phyloP scores from a whole-genome alignment of 805 yeast species.

The Barnettozyma pratensis region DNA sequence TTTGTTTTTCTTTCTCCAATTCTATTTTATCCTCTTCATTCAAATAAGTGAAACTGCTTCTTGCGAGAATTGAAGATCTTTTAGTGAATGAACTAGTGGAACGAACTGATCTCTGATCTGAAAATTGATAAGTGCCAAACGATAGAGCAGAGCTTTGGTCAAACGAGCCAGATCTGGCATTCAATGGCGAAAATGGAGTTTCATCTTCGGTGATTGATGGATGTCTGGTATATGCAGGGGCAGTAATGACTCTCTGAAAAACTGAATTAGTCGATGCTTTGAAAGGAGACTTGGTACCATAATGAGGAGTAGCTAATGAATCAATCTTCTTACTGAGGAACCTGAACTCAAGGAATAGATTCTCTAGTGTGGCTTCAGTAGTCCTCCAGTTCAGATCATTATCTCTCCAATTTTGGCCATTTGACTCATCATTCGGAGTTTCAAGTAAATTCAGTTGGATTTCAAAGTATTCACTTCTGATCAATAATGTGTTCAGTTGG shows the following conservation, averaged over 20 bases:
- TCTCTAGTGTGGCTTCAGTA: constrained; percentile 41
- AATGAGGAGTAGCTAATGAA: constrained; percentile 5
- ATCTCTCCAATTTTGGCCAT: constrained; percentile 24
- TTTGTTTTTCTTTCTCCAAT: not conserved
- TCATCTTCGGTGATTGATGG: not conserved
- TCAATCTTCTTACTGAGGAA: constrained; percentile 26
- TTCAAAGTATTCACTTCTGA: constrained; percentile 28
- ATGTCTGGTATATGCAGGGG: not conserved
- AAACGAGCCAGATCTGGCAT: not conserved
- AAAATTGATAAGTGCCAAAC: not conserved
- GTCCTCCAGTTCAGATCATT: constrained; percentile 40
- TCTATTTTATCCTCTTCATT: not conserved
- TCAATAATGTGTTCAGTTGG: constrained; percentile 23
- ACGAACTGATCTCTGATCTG: constrained; percentile 1
- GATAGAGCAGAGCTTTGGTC: constrained; percentile 1
- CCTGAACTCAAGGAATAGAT: constrained; percentile 35
- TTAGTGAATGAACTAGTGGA: not conserved
- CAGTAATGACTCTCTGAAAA: not conserved
- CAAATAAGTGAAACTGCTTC: not conserved
- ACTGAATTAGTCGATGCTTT: not conserved
- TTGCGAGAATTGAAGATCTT: not conserved
- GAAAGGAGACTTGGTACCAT: not conserved
- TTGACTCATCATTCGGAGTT: constrained; percentile 15
- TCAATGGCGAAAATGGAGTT: not conserved
- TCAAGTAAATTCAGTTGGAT: constrained; percentile 25